phyloP scores from a whole-genome alignment of 345 rosid genomes.

The Aegle marmelos region DNA sequence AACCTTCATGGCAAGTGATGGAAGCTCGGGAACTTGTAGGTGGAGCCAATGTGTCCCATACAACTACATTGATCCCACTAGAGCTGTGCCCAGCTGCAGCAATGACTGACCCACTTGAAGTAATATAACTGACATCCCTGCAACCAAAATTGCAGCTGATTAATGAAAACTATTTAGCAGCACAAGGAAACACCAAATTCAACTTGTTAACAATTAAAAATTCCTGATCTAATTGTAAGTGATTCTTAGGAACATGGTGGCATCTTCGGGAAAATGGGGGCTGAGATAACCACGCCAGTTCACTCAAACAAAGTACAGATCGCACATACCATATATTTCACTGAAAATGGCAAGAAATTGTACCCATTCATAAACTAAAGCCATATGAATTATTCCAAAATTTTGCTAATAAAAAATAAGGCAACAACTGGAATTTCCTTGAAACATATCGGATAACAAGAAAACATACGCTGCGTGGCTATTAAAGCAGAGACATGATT shows the following conservation, averaged over 20 bases:
- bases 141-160: conserved; percentile 27
- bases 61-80: conserved; percentile 74
- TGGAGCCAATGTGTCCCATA: conserved; percentile 97
- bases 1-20: conserved; percentile 86
- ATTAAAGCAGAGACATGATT: conserved; percentile 88
- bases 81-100: conserved; percentile 84
- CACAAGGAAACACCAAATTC: neutral
- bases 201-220: neutral
- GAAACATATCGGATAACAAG: conserved; percentile 12
- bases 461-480: conserved; percentile 73
- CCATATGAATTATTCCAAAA: neutral
- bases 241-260: neutral
- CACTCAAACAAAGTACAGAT: neutral
- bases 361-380: conserved; percentile 1
- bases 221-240: neutral
- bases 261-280: neutral
- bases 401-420: neutral
- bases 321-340: neutral
- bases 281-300: neutral
- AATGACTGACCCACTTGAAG: conserved; percentile 85
- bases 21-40: conserved; percentile 84
- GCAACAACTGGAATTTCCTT: conserved; percentile 1
- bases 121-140: conserved; percentile 84
- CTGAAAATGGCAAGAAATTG: neutral
- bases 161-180: neutral